Base-by-base conservation (phyloP, 2,329 filamentous ascomycete genomes). In the Colletotrichum sp. region DNA sequence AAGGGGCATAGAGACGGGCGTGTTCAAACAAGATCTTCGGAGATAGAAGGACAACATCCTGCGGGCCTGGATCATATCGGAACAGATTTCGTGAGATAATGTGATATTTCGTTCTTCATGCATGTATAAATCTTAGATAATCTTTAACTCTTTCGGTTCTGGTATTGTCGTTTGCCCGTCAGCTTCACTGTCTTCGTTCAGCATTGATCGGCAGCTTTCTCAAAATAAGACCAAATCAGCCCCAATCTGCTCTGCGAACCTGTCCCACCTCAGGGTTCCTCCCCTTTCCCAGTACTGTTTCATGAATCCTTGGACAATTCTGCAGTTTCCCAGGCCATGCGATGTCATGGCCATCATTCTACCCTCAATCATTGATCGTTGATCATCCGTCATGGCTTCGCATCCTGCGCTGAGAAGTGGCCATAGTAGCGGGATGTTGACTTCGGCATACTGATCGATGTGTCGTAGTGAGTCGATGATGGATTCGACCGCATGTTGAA, bases 321-420 rank as follows among this genome's bases (percentile, higher is more conserved):
- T 34, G 57, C 57, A 59, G 29, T 59, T 59, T 1, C 57, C 57
- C 57, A 59, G 6, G 12, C 57, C 57, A 8, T 59, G 57, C 34
- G 57, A 59, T 31, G 16, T 13, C 57, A 59, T 59, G 5, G 57
- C 57, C 18, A 59, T 59, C 57, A 59, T 59, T 34, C 57, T 59
- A 13, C 16, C 6, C 4, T 18, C 57, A 13, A 59, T 59, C 6
- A 59, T 5, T 1, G 15, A 31, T 15, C 57, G 57, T 33, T 59
- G 57, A 31, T 31, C 57, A 12, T 59, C 27, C 18, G 57, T 59
- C 16, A 59, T 33, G 15, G 57, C 57, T 59, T 59, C 57, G 21
- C 57, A 59, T 2, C 57, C 57, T 8, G 29, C 57, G 16, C 24
- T 33, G 8, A 59, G 57, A 21, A 59, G 57, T 33, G 57, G 57